Conservation (phyloP, 192 early-diverging fungal species). For the Funneliformis mosseae region DNA sequence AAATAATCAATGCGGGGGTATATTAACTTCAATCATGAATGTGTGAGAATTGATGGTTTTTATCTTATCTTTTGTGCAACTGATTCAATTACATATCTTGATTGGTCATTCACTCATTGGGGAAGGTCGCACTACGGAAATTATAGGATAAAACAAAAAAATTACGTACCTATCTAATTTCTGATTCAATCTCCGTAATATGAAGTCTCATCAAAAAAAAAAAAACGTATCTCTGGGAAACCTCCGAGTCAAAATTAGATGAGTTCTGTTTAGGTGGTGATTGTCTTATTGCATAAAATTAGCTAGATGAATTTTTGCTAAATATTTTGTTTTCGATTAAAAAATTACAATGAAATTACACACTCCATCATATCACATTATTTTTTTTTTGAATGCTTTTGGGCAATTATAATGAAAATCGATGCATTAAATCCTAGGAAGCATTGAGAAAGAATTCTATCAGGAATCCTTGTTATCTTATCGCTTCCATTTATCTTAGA, state of each 20-base stretch:
- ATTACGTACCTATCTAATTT: no score
- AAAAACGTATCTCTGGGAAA: not conserved
- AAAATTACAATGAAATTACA: no score
- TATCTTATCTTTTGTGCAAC: not conserved
- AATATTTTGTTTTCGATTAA: not conserved
- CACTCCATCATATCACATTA: no score
- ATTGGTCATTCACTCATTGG: not conserved
- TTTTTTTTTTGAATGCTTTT: no score
- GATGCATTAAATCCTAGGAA: no score
- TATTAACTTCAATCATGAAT: not conserved
- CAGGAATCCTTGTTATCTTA: no score
- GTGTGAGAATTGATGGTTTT: not conserved
- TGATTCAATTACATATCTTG: not conserved
- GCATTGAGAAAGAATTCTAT: no score
- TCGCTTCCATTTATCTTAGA: no score
- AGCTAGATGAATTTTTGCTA: not conserved
- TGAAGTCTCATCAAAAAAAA: not conserved
- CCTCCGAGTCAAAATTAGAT: not conserved
- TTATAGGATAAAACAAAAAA: not conserved
- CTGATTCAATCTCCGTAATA: not conserved
- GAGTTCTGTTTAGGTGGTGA: not conserved
- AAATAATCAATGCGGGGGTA: not conserved
- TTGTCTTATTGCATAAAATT: not conserved
- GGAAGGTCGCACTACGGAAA: not conserved
- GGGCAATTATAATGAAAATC: no score